Evolutionary conservation across 345 rosid species (phyloP).

Genomic region (Lenwebbia sp.): DNA sequence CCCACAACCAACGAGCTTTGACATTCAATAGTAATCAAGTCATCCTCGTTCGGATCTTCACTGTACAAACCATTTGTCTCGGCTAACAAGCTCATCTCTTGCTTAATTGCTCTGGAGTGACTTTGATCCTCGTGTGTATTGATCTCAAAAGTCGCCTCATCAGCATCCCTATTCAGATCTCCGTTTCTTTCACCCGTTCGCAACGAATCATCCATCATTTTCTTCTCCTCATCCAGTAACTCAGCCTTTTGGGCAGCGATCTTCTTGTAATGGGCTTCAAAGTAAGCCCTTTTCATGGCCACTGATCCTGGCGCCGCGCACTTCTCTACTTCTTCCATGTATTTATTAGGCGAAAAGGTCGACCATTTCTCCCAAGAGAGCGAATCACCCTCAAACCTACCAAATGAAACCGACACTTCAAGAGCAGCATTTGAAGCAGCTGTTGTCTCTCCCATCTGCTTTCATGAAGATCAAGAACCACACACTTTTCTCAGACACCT

Average conservation of each 20-base stretch:
- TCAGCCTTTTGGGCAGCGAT: slow-evolving; percentile 86
- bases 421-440: slow-evolving; percentile 42
- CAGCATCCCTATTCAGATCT: slow-evolving; percentile 13
- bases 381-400: slow-evolving; percentile 85
- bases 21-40: slow-evolving; percentile 15
- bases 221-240: slow-evolving; percentile 57
- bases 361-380: slow-evolving; percentile 97
- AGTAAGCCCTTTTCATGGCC: slow-evolving; percentile 83
- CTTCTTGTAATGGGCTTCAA: slow-evolving; percentile 95
- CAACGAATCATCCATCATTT: slow-evolving; percentile 16
- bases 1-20: slow-evolving; percentile 21
- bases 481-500: slow-evolving; percentile 4
- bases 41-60: slow-evolving; percentile 22
- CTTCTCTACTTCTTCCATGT: slow-evolving; percentile 90
- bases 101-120: slow-evolving; percentile 25
- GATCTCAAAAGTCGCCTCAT: slow-evolving; percentile 11
- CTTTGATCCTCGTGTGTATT: slow-evolving; percentile 4
- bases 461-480: slow-evolving; percentile 8
- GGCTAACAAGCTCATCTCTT: slow-evolving; percentile 13
- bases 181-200: slow-evolving; percentile 14
- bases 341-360: slow-evolving; percentile 83
- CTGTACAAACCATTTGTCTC: slow-evolving; percentile 2
- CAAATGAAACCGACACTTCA: slow-evolving; percentile 81
- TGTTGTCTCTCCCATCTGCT: slow-evolving; percentile 40
- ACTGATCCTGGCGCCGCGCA: slow-evolving; percentile 95